phyloP scores from a whole-genome alignment of 495 filamentous ascomycete species.

The Astrocystis sublimbata region DNA sequence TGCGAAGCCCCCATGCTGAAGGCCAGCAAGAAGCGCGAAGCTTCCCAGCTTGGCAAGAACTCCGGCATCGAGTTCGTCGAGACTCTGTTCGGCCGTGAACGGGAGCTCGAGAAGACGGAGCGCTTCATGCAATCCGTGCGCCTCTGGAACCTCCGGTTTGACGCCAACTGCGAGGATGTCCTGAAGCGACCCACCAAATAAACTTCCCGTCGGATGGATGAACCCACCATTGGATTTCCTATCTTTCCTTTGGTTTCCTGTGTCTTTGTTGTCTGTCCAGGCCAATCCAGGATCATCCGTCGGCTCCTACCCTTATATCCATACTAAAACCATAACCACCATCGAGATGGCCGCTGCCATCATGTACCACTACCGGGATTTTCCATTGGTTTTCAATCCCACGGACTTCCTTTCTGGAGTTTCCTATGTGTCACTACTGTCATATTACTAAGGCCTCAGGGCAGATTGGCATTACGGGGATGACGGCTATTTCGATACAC shows the following conservation, averaged over 20 bases:
- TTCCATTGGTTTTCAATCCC: conserved; percentile 30
- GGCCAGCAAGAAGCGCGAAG: conserved; percentile 58
- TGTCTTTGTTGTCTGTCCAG: not conserved
- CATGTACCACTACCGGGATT: conserved; percentile 36
- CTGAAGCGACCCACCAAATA: conserved; percentile 60
- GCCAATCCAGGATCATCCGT: conserved; percentile 7
- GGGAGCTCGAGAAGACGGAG: conserved; percentile 91
- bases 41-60: conserved; percentile 83
- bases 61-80: conserved; percentile 96
- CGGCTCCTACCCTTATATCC: not conserved
- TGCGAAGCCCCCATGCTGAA: conserved; percentile 89
- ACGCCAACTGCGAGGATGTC: conserved; percentile 94
- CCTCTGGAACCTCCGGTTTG: conserved; percentile 94
- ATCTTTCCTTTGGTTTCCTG: conserved; percentile 1
- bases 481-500: conserved; percentile 27
- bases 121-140: conserved; percentile 89
- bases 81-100: conserved; percentile 91
- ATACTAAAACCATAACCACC: conserved; percentile 17
- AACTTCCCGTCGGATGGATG: conserved; percentile 24
- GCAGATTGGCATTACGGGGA: conserved; percentile 31
- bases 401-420: conserved; percentile 32
- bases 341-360: conserved; percentile 29
- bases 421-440: conserved; percentile 34
- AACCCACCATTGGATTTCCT: conserved; percentile 9
- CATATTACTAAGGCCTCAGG: conserved; percentile 38